These are phyloP conservation scores for Hypoxylon sp. DNA, from an alignment of 2,329 filamentous ascomycete genomes.

Conservation along the genomic window DNA sequence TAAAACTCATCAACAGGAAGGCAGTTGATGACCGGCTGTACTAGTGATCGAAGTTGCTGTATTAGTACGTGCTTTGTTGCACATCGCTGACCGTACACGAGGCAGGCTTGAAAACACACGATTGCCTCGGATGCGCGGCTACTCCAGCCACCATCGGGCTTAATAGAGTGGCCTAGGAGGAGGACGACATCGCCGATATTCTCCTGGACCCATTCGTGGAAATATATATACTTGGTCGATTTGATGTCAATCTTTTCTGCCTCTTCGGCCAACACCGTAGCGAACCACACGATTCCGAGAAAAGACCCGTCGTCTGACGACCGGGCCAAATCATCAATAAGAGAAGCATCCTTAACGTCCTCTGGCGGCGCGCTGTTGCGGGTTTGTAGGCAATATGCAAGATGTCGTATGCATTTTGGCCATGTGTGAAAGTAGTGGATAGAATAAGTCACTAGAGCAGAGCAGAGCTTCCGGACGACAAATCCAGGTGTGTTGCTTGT, in stretches of 20 bases:
- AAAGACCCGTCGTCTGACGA: constrained; percentile 63
- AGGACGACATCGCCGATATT: constrained; percentile 64
- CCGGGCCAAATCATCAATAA: constrained; percentile 58
- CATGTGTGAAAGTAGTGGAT: constrained; percentile 76
- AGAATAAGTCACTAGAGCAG: constrained; percentile 81
- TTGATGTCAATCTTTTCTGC: constrained; percentile 74
- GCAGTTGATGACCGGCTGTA: constrained; percentile 70
- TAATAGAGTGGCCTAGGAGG: constrained; percentile 56
- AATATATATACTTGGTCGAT: constrained; percentile 61
- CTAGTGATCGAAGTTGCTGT: constrained; percentile 68
- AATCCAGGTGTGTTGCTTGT: constrained; percentile 65
- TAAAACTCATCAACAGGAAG: constrained; percentile 70
- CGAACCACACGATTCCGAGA: constrained; percentile 73
- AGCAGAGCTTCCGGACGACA: constrained; percentile 79
- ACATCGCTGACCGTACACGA: constrained; percentile 76
- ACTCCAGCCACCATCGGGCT: constrained; percentile 42
- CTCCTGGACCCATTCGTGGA: constrained; percentile 63
- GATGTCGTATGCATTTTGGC: constrained; percentile 72
- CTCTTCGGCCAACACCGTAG: constrained; percentile 72
- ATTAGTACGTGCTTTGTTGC: constrained; percentile 68
- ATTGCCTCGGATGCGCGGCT: constrained; percentile 66
- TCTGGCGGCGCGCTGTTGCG: constrained; percentile 61
- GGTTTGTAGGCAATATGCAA: constrained; percentile 69
- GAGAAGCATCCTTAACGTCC: constrained; percentile 57
- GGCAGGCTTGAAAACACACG: constrained; percentile 76